Percentiles rank a stretch among this genome's conserved stretches.
phyloP scores from a whole-genome alignment of 1,284 basidiomycete genomes.

The Rhodotorula glutinis region DNA sequence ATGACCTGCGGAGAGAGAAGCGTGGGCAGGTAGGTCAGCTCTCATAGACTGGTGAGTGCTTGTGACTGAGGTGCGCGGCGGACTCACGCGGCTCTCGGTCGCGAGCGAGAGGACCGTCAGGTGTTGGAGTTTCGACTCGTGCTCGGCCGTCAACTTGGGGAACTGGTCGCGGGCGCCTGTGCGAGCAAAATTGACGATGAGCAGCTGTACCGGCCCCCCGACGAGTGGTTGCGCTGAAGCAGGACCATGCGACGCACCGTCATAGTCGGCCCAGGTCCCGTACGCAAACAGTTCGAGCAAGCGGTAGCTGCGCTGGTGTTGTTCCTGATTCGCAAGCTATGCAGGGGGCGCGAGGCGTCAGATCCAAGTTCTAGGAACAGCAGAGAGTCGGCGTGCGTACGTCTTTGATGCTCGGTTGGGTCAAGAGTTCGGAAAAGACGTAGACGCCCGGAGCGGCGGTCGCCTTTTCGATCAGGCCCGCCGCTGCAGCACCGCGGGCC shows the following conservation, averaged over 20 bases:
- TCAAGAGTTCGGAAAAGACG: conserved; percentile 82
- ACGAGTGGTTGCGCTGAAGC: no score
- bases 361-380: not conserved
- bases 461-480: conserved; percentile 79
- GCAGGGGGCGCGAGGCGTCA: not conserved
- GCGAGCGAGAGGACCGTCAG: conserved; percentile 82
- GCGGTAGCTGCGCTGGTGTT: conserved; percentile 58
- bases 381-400: conserved; percentile 51
- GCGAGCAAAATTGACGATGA: no score
- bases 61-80: not conserved
- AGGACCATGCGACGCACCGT: conserved; percentile 47
- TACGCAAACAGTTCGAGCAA: conserved; percentile 84
- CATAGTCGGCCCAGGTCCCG: conserved; percentile 76
- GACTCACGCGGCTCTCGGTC: conserved; percentile 64
- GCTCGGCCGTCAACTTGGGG: conserved; percentile 66
- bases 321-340: conserved; percentile 64
- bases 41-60: not conserved
- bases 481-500: conserved; percentile 83
- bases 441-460: conserved; percentile 83
- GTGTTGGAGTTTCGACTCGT: conserved; percentile 82
- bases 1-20: conserved; percentile 73
- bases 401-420: conserved; percentile 75
- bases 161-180: conserved; percentile 64
- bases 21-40: conserved; percentile 29
- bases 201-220: not conserved